Base-by-base conservation (phyloP, 352 stramenopile species). In the Phytophthora tentaculata region DNA sequence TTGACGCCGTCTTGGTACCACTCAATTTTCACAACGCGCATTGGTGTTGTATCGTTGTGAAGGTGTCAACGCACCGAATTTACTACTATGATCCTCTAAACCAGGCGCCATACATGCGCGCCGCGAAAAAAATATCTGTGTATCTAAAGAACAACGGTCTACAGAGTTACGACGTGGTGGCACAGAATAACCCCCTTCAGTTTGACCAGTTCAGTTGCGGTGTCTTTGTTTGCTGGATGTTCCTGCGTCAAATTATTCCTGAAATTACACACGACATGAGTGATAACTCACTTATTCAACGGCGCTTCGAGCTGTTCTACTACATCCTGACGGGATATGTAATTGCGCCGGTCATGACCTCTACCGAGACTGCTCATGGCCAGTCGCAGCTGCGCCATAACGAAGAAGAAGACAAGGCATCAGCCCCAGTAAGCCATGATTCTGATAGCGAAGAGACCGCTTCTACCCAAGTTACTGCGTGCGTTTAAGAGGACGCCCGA, bases 121-220 rank as follows among this genome's bases (percentile, higher is more conserved):
- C 43, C 13, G 19, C 17, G n/a, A 19, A 49, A 39, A 8, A 14
- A 14, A 39, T 39, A 14, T 10, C 6, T 3, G 10, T 14, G 32
- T 39, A 39, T 39, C 32, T 39, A 39, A 39, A 39, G 32, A 2
- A 39, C 32, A 39, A 39, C 10, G 32, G 32, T 3, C 10, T 39
- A 14, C 9, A 39, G 9, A 9, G 14, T 9, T 14, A 14, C 10
- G 32, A 5, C 14, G 32, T 39, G 32, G 32, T 39, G 32, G 5
- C 32, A 9, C 32, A 39, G 9, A 39, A 39, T 9, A 39, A 39
- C 14, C 19, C 43, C n/a, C 24, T 24, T 20, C 43, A 49, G 43
- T 49, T 49, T 49, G 43, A 49, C n/a, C 16, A 49, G 43, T 49
- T 20, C 10, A 49, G 43, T n/a, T 49, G 43, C 10, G 43, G 43